Evolutionary conservation across 2,329 filamentous ascomycete species (phyloP).

Genomic region (Bipolaris oryzae): DNA sequence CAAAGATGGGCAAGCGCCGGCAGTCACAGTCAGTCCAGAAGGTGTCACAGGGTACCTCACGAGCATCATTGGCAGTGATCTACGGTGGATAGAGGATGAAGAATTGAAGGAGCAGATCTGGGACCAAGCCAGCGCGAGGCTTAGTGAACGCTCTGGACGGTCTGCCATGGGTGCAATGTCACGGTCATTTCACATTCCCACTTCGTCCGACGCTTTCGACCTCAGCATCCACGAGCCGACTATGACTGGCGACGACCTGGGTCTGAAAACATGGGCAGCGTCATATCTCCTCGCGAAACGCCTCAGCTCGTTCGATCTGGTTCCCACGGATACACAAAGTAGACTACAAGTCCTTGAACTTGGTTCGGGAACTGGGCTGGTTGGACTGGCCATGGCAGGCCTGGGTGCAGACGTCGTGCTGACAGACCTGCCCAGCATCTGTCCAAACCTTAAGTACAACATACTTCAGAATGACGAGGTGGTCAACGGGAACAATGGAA

Average conservation of each 20-base stretch:
- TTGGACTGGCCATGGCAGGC: conserved; percentile 82
- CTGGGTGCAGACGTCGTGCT: conserved; percentile 71
- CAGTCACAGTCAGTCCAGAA: conserved; percentile 52
- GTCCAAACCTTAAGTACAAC: conserved; percentile 80
- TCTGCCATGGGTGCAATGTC: conserved; percentile 69
- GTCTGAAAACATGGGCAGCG: conserved; percentile 94
- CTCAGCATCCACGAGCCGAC: conserved; percentile 84
- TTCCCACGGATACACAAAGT: background rate
- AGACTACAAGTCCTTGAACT: conserved; percentile 68
- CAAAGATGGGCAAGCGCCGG: conserved; percentile 35
- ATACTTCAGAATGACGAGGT: conserved; percentile 65
- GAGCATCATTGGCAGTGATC: conserved; percentile 68
- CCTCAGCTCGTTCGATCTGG: conserved; percentile 54
- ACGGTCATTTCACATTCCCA: conserved; percentile 64
- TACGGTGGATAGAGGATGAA: conserved; percentile 72
- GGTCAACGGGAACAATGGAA: conserved; percentile 62
- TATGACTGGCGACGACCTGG: conserved; percentile 84
- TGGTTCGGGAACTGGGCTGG: conserved; percentile 88
- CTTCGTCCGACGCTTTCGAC: conserved; percentile 51
- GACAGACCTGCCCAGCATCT: conserved; percentile 84
- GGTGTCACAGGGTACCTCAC: conserved; percentile 70
- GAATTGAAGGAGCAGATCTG: conserved; percentile 72
- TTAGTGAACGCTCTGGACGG: conserved; percentile 86
- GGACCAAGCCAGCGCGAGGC: conserved; percentile 76
- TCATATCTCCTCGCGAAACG: conserved; percentile 83